Evolutionary conservation across 768 basidiomycete genomes (phyloP).

Genomic region (Paxillus involutus): DNA sequence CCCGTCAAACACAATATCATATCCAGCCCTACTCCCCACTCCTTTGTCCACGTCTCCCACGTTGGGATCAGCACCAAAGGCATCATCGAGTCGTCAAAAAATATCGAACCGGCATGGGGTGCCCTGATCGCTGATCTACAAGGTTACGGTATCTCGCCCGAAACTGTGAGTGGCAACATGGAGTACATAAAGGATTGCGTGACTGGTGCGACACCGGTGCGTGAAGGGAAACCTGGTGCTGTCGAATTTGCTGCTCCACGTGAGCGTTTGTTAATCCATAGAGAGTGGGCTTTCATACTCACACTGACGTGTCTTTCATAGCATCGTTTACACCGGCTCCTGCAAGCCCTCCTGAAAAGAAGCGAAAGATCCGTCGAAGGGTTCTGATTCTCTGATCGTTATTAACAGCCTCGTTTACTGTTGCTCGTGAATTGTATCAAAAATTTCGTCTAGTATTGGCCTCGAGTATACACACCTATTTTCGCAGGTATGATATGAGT

Average conservation of each 20-base stretch:
- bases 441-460: background rate
- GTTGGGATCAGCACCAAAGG: conserved; percentile 56
- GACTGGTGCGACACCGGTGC: conserved; percentile 4
- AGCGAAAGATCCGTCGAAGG: conserved; percentile 31
- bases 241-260: conserved; percentile 7
- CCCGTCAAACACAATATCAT: conserved; percentile 41
- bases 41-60: conserved; percentile 68
- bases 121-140: conserved; percentile 43
- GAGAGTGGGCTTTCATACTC: background rate
- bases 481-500: conserved; percentile 18
- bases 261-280: conserved; percentile 5
- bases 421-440: background rate
- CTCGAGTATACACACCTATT: conserved; percentile 9
- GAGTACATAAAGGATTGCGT: conserved; percentile 37
- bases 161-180: conserved; percentile 29
- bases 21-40: conserved; percentile 56
- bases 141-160: conserved; percentile 36
- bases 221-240: background rate
- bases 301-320: conserved; percentile 6
- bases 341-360: conserved; percentile 20
- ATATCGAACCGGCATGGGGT: conserved; percentile 55
- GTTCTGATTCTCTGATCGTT: conserved; percentile 26
- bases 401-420: background rate
- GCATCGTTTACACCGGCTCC: conserved; percentile 6
- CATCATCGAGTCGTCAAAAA: conserved; percentile 51